Evolutionary conservation across 805 yeast genomes (phyloP).

Genomic region (Cyberlindnera lachancei): DNA sequence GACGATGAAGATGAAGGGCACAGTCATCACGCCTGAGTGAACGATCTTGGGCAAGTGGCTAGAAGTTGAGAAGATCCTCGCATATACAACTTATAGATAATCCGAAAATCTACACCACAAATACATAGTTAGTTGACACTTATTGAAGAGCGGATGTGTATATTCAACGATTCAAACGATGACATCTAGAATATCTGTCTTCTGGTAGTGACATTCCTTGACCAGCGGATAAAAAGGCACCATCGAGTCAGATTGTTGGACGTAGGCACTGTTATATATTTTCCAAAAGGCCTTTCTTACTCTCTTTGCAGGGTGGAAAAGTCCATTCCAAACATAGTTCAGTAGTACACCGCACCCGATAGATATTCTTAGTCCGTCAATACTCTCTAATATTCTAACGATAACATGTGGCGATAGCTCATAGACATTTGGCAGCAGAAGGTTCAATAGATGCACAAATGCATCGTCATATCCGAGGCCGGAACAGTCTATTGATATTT

Average conservation of each 20-base stretch:
- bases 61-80: too few relatives aligned
- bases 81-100: too few relatives aligned
- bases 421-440: conserved; percentile 79
- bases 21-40: not conserved
- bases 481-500: conserved; percentile 69
- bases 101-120: too few relatives aligned
- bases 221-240: conserved; percentile 76
- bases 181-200: conserved; percentile 16
- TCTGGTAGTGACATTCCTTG: conserved; percentile 23
- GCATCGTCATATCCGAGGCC: conserved; percentile 77
- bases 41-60: too few relatives aligned
- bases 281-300: conserved; percentile 86
- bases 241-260: conserved; percentile 64
- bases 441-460: conserved; percentile 73
- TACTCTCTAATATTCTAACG: conserved; percentile 67
- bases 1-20: not conserved
- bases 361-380: conserved; percentile 63
- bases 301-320: conserved; percentile 88
- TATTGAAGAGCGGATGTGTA: too few relatives aligned
- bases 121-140: too few relatives aligned
- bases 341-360: conserved; percentile 70
- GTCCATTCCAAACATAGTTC: conserved; percentile 79
- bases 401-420: conserved; percentile 97
- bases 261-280: conserved; percentile 67
- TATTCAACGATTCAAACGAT: conserved; percentile 12